Evolutionary conservation across 1,284 basidiomycete genomes (phyloP).

Genomic region (Trametes versicolor): DNA sequence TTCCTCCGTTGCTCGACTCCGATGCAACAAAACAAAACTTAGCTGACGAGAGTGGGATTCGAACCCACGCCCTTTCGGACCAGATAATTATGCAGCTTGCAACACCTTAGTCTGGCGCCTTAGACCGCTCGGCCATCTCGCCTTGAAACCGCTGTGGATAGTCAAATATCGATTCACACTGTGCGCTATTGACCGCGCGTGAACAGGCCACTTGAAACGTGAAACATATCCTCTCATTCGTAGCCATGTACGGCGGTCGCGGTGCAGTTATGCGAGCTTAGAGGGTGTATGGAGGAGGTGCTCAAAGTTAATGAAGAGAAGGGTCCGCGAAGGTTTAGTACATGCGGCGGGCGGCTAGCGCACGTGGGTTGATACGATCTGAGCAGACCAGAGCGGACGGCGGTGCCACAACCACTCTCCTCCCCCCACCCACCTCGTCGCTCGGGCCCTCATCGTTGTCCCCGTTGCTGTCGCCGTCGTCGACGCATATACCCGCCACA

Average conservation of each 20-base stretch:
- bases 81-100: conserved; percentile 29
- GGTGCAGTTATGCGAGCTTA: no score
- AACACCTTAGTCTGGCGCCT: conserved; percentile 81
- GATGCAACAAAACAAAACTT: not conserved
- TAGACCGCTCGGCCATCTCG: conserved; percentile 86
- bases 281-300: no score
- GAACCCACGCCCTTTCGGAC: conserved; percentile 55
- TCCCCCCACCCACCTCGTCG: conserved; percentile 6
- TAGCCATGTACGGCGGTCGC: no score
- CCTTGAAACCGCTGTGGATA: no score
- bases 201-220: not conserved
- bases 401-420: conserved; percentile 28
- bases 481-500: conserved; percentile 4
- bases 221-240: no score
- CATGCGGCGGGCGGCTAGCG: conserved; percentile 11
- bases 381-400: conserved; percentile 6
- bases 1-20: not conserved
- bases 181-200: no score
- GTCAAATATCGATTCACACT: no score
- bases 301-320: conserved; percentile 12
- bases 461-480: conserved; percentile 1
- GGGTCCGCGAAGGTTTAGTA: conserved; percentile 25
- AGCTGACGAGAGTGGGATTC: conserved; percentile 51
- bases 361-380: conserved; percentile 33
- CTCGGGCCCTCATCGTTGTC: no score